Evolutionary conservation across 1,284 basidiomycete genomes (phyloP).

Genomic region (Ganoderma lucidum): DNA sequence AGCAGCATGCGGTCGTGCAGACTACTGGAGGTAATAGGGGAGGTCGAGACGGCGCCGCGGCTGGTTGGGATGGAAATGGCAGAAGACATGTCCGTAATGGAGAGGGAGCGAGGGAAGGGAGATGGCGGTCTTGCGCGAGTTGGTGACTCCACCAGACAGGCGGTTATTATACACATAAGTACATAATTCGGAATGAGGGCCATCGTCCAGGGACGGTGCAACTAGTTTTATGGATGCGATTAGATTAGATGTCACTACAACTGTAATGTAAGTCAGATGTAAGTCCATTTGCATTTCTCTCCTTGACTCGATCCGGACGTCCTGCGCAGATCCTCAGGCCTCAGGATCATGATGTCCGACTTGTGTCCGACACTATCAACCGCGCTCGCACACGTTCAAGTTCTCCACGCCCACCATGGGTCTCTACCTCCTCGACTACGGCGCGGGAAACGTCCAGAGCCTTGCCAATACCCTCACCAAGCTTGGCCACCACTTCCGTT

Average conservation of each 20-base stretch:
- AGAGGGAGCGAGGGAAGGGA: not conserved
- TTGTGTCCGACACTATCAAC: slow-evolving; percentile 15
- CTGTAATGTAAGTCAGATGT: no score
- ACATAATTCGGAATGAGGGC: slow-evolving; percentile 30
- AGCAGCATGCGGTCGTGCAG: slow-evolving; percentile 57
- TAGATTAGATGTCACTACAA: slow-evolving; percentile 32
- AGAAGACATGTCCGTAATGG: slow-evolving; percentile 41
- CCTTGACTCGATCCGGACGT: slow-evolving; percentile 20
- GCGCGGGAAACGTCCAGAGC: slow-evolving; percentile 94
- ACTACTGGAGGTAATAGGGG: slow-evolving; percentile 50
- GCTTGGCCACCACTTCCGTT: slow-evolving; percentile 90
- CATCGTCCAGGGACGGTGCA: slow-evolving; percentile 28
- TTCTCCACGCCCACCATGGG: slow-evolving; percentile 51
- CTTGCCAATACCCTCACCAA: slow-evolving; percentile 92
- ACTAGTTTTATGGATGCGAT: slow-evolving; percentile 21
- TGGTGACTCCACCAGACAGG: not conserved
- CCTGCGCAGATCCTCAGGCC: slow-evolving; percentile 22
- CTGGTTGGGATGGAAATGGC: slow-evolving; percentile 52
- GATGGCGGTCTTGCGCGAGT: slow-evolving; percentile 14
- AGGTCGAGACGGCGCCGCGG: slow-evolving; percentile 52
- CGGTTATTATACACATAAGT: not conserved
- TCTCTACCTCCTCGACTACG: slow-evolving; percentile 94
- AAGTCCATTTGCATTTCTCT: not conserved
- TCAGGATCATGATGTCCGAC: slow-evolving; percentile 21
- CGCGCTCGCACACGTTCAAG: not conserved